A percentile compares a stretch with the other conserved stretches of the same genome.
phyloP scores from a whole-genome alignment of 768 basidiomycete species.

The Chalciporus piperatus region DNA sequence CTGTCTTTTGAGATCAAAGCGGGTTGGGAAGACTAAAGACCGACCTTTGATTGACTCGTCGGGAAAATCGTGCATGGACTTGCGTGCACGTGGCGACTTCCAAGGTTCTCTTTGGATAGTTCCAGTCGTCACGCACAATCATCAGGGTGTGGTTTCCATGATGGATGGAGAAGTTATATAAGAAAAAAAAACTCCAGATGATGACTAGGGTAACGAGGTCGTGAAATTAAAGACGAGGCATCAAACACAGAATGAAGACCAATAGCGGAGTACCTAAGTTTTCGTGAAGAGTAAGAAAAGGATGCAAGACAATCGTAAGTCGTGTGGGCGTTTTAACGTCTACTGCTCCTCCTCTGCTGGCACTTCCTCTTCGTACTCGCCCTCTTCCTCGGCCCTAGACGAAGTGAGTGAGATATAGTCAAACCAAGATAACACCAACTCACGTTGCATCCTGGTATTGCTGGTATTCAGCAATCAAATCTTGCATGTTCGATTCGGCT shows the following conservation, averaged over 20 bases:
- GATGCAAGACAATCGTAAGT: slow-evolving; percentile 14
- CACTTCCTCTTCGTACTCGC: slow-evolving; percentile 83
- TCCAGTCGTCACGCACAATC: too few species aligned
- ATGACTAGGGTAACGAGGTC: slow-evolving; percentile 31
- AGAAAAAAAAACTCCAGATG: slow-evolving; percentile 16
- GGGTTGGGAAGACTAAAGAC: too few species aligned
- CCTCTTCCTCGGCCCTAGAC: slow-evolving; percentile 80
- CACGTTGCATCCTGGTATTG: slow-evolving; percentile 95
- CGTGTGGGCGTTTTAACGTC: slow-evolving; percentile 23
- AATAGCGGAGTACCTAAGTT: slow-evolving; percentile 36
- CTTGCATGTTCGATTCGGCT: slow-evolving; percentile 99
- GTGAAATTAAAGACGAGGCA: slow-evolving; percentile 31
- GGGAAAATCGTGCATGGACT: too few species aligned
- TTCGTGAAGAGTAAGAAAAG: slow-evolving; percentile 24
- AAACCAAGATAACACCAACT: slow-evolving; percentile 30
- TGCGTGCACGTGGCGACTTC: too few species aligned
- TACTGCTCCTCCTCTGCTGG: slow-evolving; percentile 58
- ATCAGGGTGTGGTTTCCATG: background rate
- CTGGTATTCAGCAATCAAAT: slow-evolving; percentile 96
- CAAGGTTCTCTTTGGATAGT: too few species aligned
- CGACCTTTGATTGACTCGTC: too few species aligned
- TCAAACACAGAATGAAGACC: slow-evolving; percentile 29
- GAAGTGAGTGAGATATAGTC: slow-evolving; percentile 10
- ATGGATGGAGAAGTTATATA: slow-evolving; percentile 9
- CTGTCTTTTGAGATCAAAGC: too few species aligned